phyloP scores from a whole-genome alignment of 495 filamentous ascomycete genomes.

The Aspergillus wentii region DNA sequence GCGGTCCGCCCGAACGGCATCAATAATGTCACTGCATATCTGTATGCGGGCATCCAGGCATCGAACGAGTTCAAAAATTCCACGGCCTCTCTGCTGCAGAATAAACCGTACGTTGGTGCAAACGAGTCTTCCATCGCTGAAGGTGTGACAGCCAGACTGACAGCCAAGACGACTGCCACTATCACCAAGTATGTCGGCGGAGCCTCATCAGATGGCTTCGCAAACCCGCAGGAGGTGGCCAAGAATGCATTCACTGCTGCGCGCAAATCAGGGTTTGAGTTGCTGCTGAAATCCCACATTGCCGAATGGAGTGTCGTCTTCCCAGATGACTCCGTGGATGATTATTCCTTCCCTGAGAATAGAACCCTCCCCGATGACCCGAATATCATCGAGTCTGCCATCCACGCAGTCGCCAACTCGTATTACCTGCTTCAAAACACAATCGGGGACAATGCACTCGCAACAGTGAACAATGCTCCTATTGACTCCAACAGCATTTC shows the following conservation, averaged over 20 bases:
- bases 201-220: conserved; percentile 58
- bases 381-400: conserved; percentile 56
- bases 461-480: conserved; percentile 26
- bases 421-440: conserved; percentile 72
- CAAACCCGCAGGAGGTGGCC: conserved; percentile 46
- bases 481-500: conserved; percentile 54
- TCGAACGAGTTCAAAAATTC: conserved; percentile 42
- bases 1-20: conserved; percentile 55
- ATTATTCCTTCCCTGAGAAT: conserved; percentile 51
- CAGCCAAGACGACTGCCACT: conserved; percentile 41
- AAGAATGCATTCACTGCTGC: conserved; percentile 41
- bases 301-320: conserved; percentile 52
- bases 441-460: conserved; percentile 48
- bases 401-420: conserved; percentile 59
- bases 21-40: conserved; percentile 52
- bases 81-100: conserved; percentile 34
- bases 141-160: conserved; percentile 42
- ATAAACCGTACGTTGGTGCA: conserved; percentile 41
- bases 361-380: conserved; percentile 55
- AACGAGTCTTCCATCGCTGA: conserved; percentile 60
- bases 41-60: conserved; percentile 46
- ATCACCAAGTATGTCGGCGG: conserved; percentile 56
- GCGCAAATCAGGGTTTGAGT: conserved; percentile 36
- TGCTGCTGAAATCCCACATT: conserved; percentile 44
- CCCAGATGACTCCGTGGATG: conserved; percentile 55